phyloP scores from a whole-genome alignment of 2,329 filamentous ascomycete genomes.

The Talaromyces sp. region DNA sequence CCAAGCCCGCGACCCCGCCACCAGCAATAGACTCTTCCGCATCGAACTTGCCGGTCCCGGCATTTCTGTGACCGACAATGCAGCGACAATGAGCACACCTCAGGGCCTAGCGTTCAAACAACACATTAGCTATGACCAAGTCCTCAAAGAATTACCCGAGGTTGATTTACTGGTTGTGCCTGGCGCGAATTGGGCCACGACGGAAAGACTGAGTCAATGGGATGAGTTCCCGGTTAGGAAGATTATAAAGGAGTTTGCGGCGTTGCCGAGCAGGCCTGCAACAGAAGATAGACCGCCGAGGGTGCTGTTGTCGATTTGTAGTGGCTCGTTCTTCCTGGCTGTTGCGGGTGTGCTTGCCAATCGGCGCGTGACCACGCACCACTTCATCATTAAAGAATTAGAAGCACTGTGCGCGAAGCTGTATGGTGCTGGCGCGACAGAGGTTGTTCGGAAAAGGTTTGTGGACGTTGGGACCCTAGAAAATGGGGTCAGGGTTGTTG shows the following conservation, averaged over 20 bases:
- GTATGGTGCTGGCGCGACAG: background rate
- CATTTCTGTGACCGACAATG: background rate
- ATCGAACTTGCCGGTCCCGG: slow-evolving; percentile 1
- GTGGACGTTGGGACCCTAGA: slow-evolving; percentile 7
- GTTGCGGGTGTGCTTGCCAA: slow-evolving; percentile 2
- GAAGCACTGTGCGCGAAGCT: background rate
- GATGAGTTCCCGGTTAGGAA: background rate
- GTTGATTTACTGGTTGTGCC: background rate
- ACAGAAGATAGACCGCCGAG: background rate
- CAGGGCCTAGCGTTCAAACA: background rate
- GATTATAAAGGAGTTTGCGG: background rate
- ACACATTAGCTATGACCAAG: background rate
- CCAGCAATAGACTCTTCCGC: background rate
- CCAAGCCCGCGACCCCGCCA: slow-evolving; percentile 3
- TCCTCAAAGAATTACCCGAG: background rate
- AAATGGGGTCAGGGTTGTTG: slow-evolving; percentile 8
- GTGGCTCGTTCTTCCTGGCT: slow-evolving; percentile 13
- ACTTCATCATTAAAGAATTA: background rate
- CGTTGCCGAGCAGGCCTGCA: background rate
- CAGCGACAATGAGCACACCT: background rate
- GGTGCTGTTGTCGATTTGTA: slow-evolving; percentile 10
- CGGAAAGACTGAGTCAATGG: background rate
- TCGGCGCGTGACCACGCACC: slow-evolving; percentile 6
- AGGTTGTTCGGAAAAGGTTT: slow-evolving; percentile 7
- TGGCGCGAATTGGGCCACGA: background rate